A percentile compares a stretch with the other conserved stretches of the same genome.
Conservation (phyloP, 2,329 filamentous ascomycete species). For the Lasiodiplodia sp. region DNA sequence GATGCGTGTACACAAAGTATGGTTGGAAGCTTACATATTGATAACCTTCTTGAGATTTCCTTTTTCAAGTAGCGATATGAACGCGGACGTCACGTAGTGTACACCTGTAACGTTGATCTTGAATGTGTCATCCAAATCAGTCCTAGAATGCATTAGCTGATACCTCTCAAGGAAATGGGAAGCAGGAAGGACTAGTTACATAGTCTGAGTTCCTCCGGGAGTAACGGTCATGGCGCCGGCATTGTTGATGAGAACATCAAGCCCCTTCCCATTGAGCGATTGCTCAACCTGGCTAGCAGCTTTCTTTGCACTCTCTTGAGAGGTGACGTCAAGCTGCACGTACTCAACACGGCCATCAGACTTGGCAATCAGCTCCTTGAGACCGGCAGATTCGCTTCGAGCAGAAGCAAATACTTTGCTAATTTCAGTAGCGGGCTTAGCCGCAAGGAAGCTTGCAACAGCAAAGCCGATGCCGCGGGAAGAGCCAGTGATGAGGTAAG, state of each 20-base stretch:
- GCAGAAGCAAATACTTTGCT: slow-evolving; percentile 52
- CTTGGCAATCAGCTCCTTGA: slow-evolving; percentile 46
- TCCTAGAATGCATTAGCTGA: background rate
- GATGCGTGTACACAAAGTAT: slow-evolving; percentile 22
- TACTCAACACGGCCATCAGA: slow-evolving; percentile 34
- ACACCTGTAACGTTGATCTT: slow-evolving; percentile 48
- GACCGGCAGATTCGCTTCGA: slow-evolving; percentile 43
- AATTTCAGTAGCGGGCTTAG: slow-evolving; percentile 37
- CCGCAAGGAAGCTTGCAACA: slow-evolving; percentile 42
- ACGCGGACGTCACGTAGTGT: slow-evolving; percentile 50
- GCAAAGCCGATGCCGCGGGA: slow-evolving; percentile 48
- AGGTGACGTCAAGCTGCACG: slow-evolving; percentile 54
- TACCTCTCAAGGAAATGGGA: background rate
- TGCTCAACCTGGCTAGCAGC: slow-evolving; percentile 44
- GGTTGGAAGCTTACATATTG: slow-evolving; percentile 48
- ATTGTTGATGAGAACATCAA: slow-evolving; percentile 23
- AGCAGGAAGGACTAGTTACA: background rate
- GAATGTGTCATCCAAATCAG: slow-evolving; percentile 41
- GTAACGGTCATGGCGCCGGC: slow-evolving; percentile 20
- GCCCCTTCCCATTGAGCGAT: background rate
- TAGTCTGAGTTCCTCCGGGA: slow-evolving; percentile 5
- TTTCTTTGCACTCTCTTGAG: slow-evolving; percentile 45
- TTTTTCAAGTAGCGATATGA: slow-evolving; percentile 50
- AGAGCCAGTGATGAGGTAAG: slow-evolving; percentile 46
- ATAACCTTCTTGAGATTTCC: slow-evolving; percentile 53